phyloP scores from a whole-genome alignment of 805 yeast species.

The Wickerhamiella alocasiicola region DNA sequence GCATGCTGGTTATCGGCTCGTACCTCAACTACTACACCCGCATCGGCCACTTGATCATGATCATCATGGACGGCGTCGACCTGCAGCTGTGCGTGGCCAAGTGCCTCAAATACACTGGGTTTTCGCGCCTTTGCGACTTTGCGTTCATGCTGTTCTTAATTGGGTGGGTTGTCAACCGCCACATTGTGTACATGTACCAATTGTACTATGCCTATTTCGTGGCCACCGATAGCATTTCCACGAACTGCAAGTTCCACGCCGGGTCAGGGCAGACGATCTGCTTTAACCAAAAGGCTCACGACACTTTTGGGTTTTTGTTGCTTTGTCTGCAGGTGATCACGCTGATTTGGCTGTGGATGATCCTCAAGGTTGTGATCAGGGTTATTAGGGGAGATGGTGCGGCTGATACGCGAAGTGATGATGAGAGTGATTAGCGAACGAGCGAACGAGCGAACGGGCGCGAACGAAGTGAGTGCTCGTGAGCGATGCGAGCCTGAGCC shows the following conservation, averaged over 20 bases:
- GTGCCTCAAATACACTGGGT: slow-evolving; percentile 61
- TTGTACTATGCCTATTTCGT: slow-evolving; percentile 45
- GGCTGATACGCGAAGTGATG: slow-evolving; percentile 78
- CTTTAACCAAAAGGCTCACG: slow-evolving; percentile 25
- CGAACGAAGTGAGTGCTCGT: too few species aligned
- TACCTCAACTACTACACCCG: slow-evolving; percentile 60
- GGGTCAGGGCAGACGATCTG: slow-evolving; percentile 25
- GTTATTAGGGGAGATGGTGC: slow-evolving; percentile 66
- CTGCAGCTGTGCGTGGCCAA: slow-evolving; percentile 61
- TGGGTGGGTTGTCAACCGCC: slow-evolving; percentile 62
- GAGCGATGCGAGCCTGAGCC: too few species aligned
- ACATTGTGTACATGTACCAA: slow-evolving; percentile 57
- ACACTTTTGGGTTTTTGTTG: slow-evolving; percentile 42
- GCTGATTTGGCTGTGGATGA: slow-evolving; percentile 63
- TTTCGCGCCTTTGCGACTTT: slow-evolving; percentile 45
- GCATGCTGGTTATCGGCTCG: slow-evolving; percentile 52
- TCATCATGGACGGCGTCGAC: slow-evolving; percentile 78
- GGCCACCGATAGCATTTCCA: slow-evolving; percentile 29
- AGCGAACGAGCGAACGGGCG: too few species aligned
- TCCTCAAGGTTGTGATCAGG: slow-evolving; percentile 53
- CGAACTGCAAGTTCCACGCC: slow-evolving; percentile 20
- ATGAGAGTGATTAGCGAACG: too few species aligned
- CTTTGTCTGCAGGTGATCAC: slow-evolving; percentile 55
- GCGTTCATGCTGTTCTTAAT: slow-evolving; percentile 56
- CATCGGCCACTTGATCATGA: slow-evolving; percentile 65